Evolutionary conservation across 129 eudicot genomes (phyloP), one percentile per base, ranked within the genome.

Genomic region (Flaveria sonorensis): DNA sequence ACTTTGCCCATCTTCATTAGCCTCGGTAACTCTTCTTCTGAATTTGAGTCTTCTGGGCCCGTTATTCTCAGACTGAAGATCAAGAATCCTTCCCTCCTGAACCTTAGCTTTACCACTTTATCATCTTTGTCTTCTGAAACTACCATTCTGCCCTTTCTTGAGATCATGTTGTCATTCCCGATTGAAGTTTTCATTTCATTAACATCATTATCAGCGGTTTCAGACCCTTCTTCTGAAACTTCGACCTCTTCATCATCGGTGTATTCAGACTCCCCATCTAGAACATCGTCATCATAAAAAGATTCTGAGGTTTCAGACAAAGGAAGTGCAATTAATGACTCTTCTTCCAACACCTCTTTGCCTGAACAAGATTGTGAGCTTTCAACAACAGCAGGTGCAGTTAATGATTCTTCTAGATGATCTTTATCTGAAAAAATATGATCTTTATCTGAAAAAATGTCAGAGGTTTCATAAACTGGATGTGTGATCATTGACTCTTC

Each of bases 31-130:
- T 23, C 80, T 86, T 53, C 83, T 82, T 69, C 92, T 89, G 78
- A 90, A 93, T 45, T 79, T 88, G 46, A 93, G 96, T 81, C 86
- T 93, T 81, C 91, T 82, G 1, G 95, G 91, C 57, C 79, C 75
- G 20, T 79, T 84, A 77, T 82, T 79, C 43, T 87, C 96, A 8
- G 86, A 24, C 65, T 86, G 81, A 59, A 84, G 71, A 51, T 90
- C 96, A 66, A 91, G 79, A 53, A 84, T 68, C 69, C 68, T 87
- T 59, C 98, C 78, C 89, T 88, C 77, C 94, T 86, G 81, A 90
- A 90, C 72, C 85, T 88, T 2, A 81, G 43, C 81, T 87, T 92
- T 78, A 77, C 68, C 2, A 75, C 73, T 66, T 84, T 71, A 42
- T 46, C 71, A 13, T 80, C 83, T 61, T 86, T 79, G 11, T 84